phyloP scores from a whole-genome alignment of 768 basidiomycete species.

The Suillus americanus region DNA sequence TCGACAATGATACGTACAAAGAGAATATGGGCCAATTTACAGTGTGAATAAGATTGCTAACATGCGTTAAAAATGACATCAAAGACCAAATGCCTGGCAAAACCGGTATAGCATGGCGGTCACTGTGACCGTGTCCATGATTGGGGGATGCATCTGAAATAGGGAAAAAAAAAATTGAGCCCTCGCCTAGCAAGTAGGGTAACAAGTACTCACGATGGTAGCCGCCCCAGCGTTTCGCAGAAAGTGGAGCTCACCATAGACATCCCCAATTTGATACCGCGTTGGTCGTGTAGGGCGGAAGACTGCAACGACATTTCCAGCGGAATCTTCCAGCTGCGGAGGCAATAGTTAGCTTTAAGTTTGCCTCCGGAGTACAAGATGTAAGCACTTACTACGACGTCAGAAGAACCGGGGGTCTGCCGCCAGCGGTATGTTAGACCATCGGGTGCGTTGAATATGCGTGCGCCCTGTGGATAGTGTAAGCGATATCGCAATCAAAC shows the following conservation, averaged over 20 bases:
- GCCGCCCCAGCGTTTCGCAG: conserved; percentile 76
- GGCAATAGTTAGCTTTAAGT: conserved; percentile 9
- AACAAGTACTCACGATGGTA: conserved; percentile 60
- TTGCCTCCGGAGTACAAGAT: conserved; percentile 5
- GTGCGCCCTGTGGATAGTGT: conserved; percentile 46
- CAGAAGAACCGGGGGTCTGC: conserved; percentile 56
- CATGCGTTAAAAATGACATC: conserved; percentile 21
- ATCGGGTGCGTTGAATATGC: conserved; percentile 81
- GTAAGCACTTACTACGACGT: conserved; percentile 53
- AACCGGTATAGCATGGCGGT: conserved; percentile 86
- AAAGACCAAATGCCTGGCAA: conserved; percentile 53
- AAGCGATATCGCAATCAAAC: conserved; percentile 10
- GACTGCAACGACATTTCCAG: conserved; percentile 71
- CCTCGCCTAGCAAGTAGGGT: conserved; percentile 13
- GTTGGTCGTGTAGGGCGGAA: conserved; percentile 77
- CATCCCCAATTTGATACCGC: conserved; percentile 84
- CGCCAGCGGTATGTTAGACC: conserved; percentile 81
- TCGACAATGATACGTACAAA: conserved; percentile 29
- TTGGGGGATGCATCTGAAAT: conserved; percentile 76
- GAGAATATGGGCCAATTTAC: conserved; percentile 32
- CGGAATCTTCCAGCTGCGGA: conserved; percentile 68
- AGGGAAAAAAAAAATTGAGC: conserved; percentile 24
- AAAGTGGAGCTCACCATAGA: conserved; percentile 84
- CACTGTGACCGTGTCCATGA: conserved; percentile 87
- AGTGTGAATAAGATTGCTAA: conserved; percentile 26